phyloP scores from a whole-genome alignment of 306 rosid genomes.

The Gleditsia sinensis region DNA sequence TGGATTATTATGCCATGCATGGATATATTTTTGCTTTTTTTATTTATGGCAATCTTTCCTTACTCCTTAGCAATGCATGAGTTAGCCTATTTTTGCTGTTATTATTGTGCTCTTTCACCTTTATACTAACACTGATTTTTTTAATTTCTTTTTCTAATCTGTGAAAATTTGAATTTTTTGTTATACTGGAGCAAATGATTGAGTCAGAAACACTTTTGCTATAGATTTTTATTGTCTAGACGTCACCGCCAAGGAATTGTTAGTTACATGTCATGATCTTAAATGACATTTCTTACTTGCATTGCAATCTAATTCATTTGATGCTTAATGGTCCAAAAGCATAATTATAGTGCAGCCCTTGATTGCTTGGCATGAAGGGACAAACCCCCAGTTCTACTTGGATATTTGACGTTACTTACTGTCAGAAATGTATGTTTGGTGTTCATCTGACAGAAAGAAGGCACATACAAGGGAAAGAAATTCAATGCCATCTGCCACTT shows the following conservation, averaged over 20 bases:
- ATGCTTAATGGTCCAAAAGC: neutral
- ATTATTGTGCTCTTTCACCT: constrained; percentile 7
- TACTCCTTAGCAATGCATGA: neutral
- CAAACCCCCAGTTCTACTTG: neutral
- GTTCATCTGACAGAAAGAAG: constrained; percentile 78
- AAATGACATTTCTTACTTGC: neutral
- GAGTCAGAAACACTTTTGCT: neutral
- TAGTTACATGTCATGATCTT: neutral
- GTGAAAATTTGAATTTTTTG: neutral
- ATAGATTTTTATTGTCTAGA: neutral
- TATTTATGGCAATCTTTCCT: neutral
- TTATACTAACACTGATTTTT: neutral
- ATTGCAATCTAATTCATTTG: constrained; percentile 6
- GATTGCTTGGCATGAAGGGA: constrained; percentile 11
- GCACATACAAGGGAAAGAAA: constrained; percentile 93
- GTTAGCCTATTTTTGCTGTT: neutral
- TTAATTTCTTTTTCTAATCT: neutral
- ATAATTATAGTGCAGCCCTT: neutral
- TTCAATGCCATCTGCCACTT: constrained; percentile 97
- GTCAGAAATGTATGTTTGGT: constrained; percentile 1
- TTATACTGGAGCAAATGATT: neutral
- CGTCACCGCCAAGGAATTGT: neutral
- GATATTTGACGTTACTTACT: neutral
- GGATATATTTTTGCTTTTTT: neutral
- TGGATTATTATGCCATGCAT: neutral